Evolutionary conservation across 306 rosid species (phyloP).

Genomic region (Rosa lucieae): DNA sequence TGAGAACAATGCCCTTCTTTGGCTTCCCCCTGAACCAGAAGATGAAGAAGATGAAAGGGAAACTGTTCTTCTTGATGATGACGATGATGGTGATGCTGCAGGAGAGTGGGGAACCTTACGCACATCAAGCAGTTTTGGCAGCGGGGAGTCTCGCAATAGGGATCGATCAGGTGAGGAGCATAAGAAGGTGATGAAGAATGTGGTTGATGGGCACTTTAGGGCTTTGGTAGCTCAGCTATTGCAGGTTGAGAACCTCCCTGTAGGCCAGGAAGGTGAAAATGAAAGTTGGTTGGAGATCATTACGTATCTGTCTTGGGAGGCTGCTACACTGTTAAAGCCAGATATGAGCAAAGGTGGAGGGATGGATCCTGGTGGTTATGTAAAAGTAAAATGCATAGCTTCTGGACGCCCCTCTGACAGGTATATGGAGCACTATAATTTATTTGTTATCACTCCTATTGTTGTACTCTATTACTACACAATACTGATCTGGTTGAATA

Average conservation of each 20-base stretch:
- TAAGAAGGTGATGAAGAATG: constrained; percentile 67
- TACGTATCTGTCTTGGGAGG: constrained; percentile 92
- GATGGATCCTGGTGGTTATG: constrained; percentile 97
- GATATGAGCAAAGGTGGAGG: constrained; percentile 92
- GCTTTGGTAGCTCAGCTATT: constrained; percentile 90
- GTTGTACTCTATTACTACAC: not conserved
- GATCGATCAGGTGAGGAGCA: constrained; percentile 80
- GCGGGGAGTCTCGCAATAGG: constrained; percentile 66
- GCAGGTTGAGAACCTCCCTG: constrained; percentile 77
- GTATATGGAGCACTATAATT: constrained; percentile 38
- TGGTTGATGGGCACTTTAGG: constrained; percentile 93
- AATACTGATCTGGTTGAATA: constrained; percentile 3
- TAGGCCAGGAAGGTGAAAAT: constrained; percentile 49
- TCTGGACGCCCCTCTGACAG: constrained; percentile 71
- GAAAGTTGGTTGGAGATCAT: constrained; percentile 90
- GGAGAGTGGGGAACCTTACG: constrained; percentile 84
- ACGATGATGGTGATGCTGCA: constrained; percentile 59
- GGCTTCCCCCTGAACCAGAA: constrained; percentile 99
- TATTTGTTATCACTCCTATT: constrained; percentile 6
- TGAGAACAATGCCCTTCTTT: constrained; percentile 88
- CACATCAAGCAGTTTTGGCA: constrained; percentile 66
- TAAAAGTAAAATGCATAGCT: constrained; percentile 89
- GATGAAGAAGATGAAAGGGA: constrained; percentile 91
- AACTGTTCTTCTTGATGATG: constrained; percentile 61
- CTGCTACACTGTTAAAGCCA: constrained; percentile 89